Conservation (phyloP, 2,329 filamentous ascomycete species). For the Colletotrichum camelliae region DNA sequence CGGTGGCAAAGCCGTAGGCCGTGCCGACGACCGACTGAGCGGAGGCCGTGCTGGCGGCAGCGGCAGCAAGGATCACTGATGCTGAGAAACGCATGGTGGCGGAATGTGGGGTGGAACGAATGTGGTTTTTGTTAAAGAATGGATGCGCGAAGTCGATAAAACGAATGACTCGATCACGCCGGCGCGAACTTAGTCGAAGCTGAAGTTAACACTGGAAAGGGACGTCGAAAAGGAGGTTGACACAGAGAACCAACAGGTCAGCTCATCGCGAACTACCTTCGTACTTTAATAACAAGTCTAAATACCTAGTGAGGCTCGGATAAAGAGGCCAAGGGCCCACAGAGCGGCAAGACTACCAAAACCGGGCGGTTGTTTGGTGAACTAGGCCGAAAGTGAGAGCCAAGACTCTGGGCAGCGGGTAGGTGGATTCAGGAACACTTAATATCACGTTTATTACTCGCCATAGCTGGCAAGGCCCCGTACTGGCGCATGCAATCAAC, state of each 20-base stretch:
- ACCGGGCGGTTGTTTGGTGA: neutral
- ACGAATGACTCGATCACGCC: neutral
- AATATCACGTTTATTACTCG: neutral
- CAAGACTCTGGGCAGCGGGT: neutral
- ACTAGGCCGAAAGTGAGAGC: neutral
- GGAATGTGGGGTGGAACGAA: neutral
- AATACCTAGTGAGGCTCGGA: neutral
- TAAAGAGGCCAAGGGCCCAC: neutral
- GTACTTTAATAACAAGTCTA: neutral
- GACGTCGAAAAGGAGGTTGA: neutral
- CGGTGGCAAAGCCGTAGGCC: conserved; percentile 34
- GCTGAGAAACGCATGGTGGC: conserved; percentile 41
- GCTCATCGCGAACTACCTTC: neutral
- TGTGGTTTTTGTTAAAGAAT: neutral
- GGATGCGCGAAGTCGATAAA: conserved; percentile 3
- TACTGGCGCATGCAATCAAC: neutral
- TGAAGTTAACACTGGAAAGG: neutral
- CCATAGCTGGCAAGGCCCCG: neutral
- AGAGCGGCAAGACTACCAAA: neutral
- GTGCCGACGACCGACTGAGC: conserved; percentile 32
- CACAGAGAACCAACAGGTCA: neutral
- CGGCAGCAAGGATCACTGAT: conserved; percentile 2
- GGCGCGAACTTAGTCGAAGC: neutral
- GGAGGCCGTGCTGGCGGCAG: conserved; percentile 24
- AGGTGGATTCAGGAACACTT: neutral